These are phyloP conservation scores for Aspergillus proliferans DNA, from an alignment of 2,329 filamentous ascomycete species.

Conservation along the genomic window DNA sequence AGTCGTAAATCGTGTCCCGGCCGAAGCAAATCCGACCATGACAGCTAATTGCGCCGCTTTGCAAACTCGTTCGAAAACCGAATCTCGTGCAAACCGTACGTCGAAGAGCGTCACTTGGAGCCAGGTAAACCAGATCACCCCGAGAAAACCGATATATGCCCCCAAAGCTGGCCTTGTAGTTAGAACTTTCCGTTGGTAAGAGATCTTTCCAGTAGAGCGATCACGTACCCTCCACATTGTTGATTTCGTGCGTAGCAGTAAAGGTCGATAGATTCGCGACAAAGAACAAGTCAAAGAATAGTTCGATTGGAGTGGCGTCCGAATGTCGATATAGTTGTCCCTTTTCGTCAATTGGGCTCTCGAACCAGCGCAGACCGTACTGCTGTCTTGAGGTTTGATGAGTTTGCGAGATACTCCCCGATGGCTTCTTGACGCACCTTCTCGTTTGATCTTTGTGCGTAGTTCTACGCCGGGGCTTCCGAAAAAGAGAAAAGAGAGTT, in stretches of 20 bases:
- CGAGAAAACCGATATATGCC: slow-evolving; percentile 49
- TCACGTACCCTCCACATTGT: slow-evolving; percentile 37
- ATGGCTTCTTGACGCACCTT: slow-evolving; percentile 15
- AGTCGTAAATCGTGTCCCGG: slow-evolving; percentile 45
- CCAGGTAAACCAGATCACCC: slow-evolving; percentile 64
- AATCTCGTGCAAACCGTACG: slow-evolving; percentile 60
- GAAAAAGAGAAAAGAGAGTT: slow-evolving; percentile 27
- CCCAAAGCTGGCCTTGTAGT: slow-evolving; percentile 27
- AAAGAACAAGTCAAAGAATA: slow-evolving; percentile 58
- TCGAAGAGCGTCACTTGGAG: slow-evolving; percentile 59
- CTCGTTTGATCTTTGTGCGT: slow-evolving; percentile 7
- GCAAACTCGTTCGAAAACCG: slow-evolving; percentile 55
- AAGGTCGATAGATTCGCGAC: slow-evolving; percentile 62
- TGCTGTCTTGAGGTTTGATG: slow-evolving; percentile 7
- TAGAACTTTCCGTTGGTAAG: slow-evolving; percentile 3
- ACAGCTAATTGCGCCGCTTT: slow-evolving; percentile 57
- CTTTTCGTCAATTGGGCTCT: slow-evolving; percentile 27
- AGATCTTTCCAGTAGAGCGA: background rate
- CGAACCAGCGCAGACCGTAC: slow-evolving; percentile 26
- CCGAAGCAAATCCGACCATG: slow-evolving; percentile 60
- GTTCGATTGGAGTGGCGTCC: slow-evolving; percentile 51
- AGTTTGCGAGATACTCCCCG: background rate
- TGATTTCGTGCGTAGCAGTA: slow-evolving; percentile 50
- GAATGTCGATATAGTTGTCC: slow-evolving; percentile 35
- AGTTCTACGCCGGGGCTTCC: slow-evolving; percentile 16